A percentile compares a stretch with the other conserved stretches of the same genome.
Evolutionary conservation across 192 early-diverging fungal species (phyloP).

Genomic region (Podila verticillata): DNA sequence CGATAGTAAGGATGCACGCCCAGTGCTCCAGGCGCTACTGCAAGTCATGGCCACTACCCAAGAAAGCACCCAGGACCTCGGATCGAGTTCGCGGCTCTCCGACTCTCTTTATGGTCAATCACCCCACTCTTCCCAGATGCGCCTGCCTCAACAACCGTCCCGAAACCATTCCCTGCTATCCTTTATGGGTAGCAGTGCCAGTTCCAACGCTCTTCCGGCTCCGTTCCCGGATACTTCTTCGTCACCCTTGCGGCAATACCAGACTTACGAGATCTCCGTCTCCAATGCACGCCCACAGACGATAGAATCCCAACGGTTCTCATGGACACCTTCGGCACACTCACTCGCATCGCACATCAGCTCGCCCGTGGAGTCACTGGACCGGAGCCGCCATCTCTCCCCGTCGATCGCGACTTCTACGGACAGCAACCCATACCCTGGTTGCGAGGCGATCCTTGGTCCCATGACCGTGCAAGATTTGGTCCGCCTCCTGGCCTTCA

Average conservation of each 20-base stretch:
- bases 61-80: not conserved
- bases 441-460: constrained; percentile 21
- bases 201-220: no score
- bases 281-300: not conserved
- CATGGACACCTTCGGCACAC: not conserved
- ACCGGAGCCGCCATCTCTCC: not conserved
- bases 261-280: not conserved
- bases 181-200: constrained; percentile 1
- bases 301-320: no score
- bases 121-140: not conserved
- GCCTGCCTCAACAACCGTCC: not conserved
- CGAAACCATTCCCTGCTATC: constrained; percentile 14
- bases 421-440: not conserved
- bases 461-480: constrained; percentile 20
- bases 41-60: not conserved
- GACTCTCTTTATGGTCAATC: not conserved
- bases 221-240: not conserved
- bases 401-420: not conserved
- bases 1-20: not conserved
- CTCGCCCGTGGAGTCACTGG: not conserved
- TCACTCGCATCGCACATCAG: not conserved
- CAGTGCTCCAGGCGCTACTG: not conserved
- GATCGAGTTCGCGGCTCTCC: not conserved
- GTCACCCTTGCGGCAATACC: not conserved
- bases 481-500: constrained; percentile 5